Evolutionary conservation across 2,329 filamentous ascomycete genomes (phyloP).

Genomic region (Plenodomus lindquistii): DNA sequence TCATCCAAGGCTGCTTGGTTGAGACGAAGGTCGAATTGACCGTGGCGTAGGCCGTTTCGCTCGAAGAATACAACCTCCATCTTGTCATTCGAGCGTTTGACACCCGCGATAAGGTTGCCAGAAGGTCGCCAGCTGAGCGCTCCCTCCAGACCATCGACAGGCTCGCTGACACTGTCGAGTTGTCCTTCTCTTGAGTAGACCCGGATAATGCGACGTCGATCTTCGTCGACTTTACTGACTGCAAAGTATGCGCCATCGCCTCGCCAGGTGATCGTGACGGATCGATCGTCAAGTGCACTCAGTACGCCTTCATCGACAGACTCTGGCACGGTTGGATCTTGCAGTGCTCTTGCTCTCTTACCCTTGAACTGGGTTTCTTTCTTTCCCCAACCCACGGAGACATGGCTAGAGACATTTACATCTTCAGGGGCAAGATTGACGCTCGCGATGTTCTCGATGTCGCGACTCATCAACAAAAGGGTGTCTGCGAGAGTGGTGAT

Average conservation of each 20-base stretch:
- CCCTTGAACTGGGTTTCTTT: conserved; percentile 98
- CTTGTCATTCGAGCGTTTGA: conserved; percentile 71
- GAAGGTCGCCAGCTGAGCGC: conserved; percentile 88
- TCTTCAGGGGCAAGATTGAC: conserved; percentile 74
- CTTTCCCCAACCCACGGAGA: conserved; percentile 97
- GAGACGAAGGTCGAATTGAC: conserved; percentile 81
- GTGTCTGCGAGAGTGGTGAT: conserved; percentile 80
- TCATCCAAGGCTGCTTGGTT: conserved; percentile 61
- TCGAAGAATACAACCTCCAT: conserved; percentile 93
- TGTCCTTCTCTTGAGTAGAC: conserved; percentile 89
- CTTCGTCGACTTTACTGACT: conserved; percentile 75
- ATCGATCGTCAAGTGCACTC: conserved; percentile 72
- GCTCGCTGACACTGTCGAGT: conserved; percentile 91
- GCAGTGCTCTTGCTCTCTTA: conserved; percentile 79
- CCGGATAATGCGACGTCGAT: conserved; percentile 75
- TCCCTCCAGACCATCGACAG: conserved; percentile 87
- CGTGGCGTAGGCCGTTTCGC: conserved; percentile 94
- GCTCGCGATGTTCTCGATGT: conserved; percentile 82
- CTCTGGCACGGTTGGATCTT: conserved; percentile 93
- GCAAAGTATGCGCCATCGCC: conserved; percentile 92
- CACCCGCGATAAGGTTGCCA: conserved; percentile 86
- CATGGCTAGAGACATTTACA: conserved; percentile 85
- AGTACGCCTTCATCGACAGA: conserved; percentile 81
- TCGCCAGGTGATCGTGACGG: conserved; percentile 82
- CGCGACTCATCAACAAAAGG: conserved; percentile 87